Evolutionary conservation across 2,329 filamentous ascomycete species (phyloP), one percentile per base, ranked within the genome.

Genomic region (Teratosphaeria viscida): DNA sequence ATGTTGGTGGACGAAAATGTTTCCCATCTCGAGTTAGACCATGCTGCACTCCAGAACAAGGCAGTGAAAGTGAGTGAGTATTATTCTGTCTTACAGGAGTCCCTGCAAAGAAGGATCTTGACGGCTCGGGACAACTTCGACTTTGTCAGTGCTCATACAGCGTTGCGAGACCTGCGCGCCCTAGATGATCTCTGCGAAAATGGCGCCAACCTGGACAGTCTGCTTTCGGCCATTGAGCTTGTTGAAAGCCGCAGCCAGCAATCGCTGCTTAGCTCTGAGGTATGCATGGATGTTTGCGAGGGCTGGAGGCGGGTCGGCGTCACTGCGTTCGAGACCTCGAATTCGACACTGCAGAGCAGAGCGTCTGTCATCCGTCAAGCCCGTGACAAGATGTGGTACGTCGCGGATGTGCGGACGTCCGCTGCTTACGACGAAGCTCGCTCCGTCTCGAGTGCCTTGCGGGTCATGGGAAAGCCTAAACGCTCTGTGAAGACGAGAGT

Each of bases 331-430:
- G 52, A 60, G 10, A 23, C 32, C 12, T 27, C 23, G 14, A 37
- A 16, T 12, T 26, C 55, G 5, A n/a, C 55, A 16, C 23, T 54
- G 6, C n/a, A 14, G 27, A 12, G n/a, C 16, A 32, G 32, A 37
- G 53, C 53, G 5, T 14, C 53, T 16, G 7, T 23, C 27, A 54
- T 54, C 19, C 12, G 53, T 32, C 43, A 32, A 16, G 19, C 68
- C 14, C 85, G 94, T 52, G 89, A 96, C 72, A 97, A 97, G 79
- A 96, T 97, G 89, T 99, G 94, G 94, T 99, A 95, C 72, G 89
- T 94, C 61, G 92, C 89, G 1, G 91, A 96, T 72, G 92, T 97
- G 32, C 87, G 90, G 63, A 92, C 92, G 67, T 96, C 94, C 3
- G 88, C 86, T 55, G 85, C 86, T 10, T 97, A 96, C 68, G 89